These are phyloP conservation scores for Neurospora discreta DNA, from an alignment of 495 filamentous ascomycete genomes.

Conservation along the genomic window DNA sequence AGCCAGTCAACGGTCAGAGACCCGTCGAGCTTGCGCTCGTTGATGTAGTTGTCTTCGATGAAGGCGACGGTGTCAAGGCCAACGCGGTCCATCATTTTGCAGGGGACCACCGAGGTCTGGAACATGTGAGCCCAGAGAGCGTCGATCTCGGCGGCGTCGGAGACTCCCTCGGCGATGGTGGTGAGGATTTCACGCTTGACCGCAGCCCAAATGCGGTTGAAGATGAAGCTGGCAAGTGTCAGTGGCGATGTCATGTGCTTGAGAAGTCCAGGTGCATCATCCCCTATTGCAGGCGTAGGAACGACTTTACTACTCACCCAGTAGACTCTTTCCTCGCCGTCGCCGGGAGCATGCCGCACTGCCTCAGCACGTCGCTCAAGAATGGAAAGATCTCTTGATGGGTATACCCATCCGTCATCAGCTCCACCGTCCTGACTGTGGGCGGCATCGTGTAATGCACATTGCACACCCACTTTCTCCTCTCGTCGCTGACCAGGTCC, in stretches of 20 bases:
- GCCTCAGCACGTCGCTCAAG: slow-evolving; percentile 22
- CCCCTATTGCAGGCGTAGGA: too few species aligned
- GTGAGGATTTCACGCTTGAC: slow-evolving; percentile 37
- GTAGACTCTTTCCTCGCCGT: slow-evolving; percentile 35
- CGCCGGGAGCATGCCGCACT: slow-evolving; percentile 31
- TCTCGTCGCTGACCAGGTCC: slow-evolving; percentile 26
- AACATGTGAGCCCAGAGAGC: slow-evolving; percentile 25
- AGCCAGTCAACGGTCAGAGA: slow-evolving; percentile 25
- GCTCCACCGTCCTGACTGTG: slow-evolving; percentile 33
- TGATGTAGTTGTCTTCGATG: slow-evolving; percentile 20
- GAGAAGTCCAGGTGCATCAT: too few species aligned
- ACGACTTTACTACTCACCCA: too few species aligned
- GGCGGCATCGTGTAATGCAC: slow-evolving; percentile 47
- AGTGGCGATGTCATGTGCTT: too few species aligned
- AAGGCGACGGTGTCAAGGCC: slow-evolving; percentile 36
- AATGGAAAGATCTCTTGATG: slow-evolving; percentile 30
- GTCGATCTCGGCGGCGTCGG: slow-evolving; percentile 34
- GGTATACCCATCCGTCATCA: slow-evolving; percentile 47
- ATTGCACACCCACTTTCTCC: slow-evolving; percentile 28
- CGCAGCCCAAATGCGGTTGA: slow-evolving; percentile 49
- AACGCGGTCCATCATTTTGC: slow-evolving; percentile 8
- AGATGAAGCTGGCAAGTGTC: slow-evolving; percentile 27
- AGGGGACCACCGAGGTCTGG: not conserved
- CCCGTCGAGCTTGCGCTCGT: slow-evolving; percentile 25
- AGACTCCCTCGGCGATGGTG: slow-evolving; percentile 37